Conservation (phyloP, 768 basidiomycete species). For the Cytidiella melzeri region DNA sequence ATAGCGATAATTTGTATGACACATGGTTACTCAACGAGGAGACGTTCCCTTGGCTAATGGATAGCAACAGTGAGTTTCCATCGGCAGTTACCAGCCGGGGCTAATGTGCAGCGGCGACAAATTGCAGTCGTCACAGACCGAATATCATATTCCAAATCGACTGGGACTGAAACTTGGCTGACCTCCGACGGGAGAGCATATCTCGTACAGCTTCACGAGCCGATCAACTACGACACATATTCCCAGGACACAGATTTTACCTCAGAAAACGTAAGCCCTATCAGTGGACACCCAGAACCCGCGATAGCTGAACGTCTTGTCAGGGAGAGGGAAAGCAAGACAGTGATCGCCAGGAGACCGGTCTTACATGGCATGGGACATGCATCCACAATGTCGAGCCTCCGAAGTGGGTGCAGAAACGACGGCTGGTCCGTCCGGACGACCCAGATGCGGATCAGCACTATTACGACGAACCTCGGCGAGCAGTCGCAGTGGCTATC, state of each 20-base stretch:
- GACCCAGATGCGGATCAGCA: conserved; percentile 27
- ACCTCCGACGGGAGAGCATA: conserved; percentile 83
- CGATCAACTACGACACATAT: background rate
- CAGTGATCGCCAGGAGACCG: background rate
- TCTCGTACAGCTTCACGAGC: conserved; percentile 58
- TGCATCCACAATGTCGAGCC: conserved; percentile 73
- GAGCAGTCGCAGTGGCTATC: conserved; percentile 59
- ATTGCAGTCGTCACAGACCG: conserved; percentile 55
- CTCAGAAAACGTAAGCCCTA: background rate
- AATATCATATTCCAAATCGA: conserved; percentile 51
- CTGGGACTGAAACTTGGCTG: conserved; percentile 74
- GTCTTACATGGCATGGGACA: conserved; percentile 59
- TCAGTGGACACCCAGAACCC: background rate
- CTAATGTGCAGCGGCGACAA: background rate
- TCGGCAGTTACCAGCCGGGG: background rate
- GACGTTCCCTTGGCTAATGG: conserved; percentile 70
- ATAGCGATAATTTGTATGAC: conserved; percentile 41
- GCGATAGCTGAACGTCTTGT: background rate
- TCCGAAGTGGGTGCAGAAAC: conserved; percentile 78
- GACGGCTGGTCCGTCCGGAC: conserved; percentile 47
- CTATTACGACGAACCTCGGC: conserved; percentile 57
- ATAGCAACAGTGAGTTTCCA: conserved; percentile 51
- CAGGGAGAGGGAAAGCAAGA: background rate
- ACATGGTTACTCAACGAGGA: conserved; percentile 66
- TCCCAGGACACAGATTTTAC: conserved; percentile 13